Evolutionary conservation across 2,329 filamentous ascomycete species (phyloP).

Genomic region (Beauveria australis): DNA sequence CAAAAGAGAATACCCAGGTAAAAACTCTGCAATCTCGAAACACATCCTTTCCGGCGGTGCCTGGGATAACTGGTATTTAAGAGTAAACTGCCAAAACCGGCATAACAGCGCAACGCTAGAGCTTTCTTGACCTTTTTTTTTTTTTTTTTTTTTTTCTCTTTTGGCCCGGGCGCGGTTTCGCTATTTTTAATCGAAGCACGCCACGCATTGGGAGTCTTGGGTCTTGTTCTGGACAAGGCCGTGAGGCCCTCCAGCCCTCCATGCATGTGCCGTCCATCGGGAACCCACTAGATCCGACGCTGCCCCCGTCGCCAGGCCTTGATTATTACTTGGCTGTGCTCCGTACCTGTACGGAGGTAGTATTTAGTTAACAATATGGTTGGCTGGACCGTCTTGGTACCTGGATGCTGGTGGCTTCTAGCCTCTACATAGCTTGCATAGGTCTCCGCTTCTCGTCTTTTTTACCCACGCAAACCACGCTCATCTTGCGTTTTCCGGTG

Average conservation of each 20-base stretch:
- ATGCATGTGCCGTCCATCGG: not conserved
- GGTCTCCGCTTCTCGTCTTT: not conserved
- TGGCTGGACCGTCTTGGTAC: not conserved
- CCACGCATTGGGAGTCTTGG: not conserved
- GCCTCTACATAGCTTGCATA: no score
- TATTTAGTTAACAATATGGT: no score
- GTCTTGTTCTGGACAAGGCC: not conserved
- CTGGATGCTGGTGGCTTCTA: not conserved
- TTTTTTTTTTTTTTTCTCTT: no score
- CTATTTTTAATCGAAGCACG: not conserved
- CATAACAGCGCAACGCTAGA: not conserved
- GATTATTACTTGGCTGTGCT: no score
- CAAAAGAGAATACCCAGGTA: not conserved
- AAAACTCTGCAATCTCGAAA: not conserved
- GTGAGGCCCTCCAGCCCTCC: not conserved
- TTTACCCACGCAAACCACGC: not conserved
- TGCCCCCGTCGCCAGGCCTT: no score
- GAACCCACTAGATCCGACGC: not conserved
- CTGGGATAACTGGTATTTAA: not conserved
- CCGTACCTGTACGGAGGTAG: no score
- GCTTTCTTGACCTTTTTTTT: not conserved
- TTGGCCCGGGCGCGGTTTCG: not conserved
- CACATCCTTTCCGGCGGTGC: not conserved
- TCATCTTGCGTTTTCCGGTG: constrained; percentile 3
- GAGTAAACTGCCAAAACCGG: not conserved